A percentile compares a stretch with the other conserved stretches of the same genome.
These are phyloP conservation scores for Suhomyces ambrosiae DNA, from an alignment of 1,139 yeast species.

Conservation along the genomic window DNA sequence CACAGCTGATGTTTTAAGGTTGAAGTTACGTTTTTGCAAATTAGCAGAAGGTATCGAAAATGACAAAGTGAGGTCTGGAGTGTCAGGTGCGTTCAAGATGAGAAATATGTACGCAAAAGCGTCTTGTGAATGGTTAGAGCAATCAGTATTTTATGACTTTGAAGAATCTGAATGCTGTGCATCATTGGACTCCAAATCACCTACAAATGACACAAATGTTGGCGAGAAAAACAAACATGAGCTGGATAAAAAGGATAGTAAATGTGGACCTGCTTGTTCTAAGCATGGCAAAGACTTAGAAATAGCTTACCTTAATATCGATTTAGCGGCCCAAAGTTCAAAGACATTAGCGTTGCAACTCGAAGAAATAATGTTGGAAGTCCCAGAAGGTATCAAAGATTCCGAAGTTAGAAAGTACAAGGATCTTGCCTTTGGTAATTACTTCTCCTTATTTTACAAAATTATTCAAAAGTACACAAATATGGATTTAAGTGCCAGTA, in stretches of 20 bases:
- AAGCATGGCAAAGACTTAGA: constrained; percentile 37
- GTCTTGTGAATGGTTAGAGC: constrained; percentile 70
- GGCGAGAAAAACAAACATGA: not conserved
- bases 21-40: constrained; percentile 62
- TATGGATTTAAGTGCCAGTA: constrained; percentile 24
- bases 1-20: constrained; percentile 43
- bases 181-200: too few relatives aligned
- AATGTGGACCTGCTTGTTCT: constrained; percentile 1
- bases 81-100: constrained; percentile 57
- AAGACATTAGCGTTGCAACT: constrained; percentile 58
- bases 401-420: constrained; percentile 59
- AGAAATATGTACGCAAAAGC: constrained; percentile 64
- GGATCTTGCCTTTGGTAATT: constrained; percentile 67
- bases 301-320: constrained; percentile 56
- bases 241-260: not conserved
- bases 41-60: constrained; percentile 52
- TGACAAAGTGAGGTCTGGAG: constrained; percentile 38
- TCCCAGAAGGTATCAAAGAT: constrained; percentile 61
- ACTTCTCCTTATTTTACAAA: constrained; percentile 70
- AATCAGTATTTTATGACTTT: constrained; percentile 42
- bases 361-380: constrained; percentile 58
- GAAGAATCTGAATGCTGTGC: constrained; percentile 2
- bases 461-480: constrained; percentile 64
- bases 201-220: not conserved
- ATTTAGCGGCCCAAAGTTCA: constrained; percentile 68